A percentile compares a stretch with the other conserved stretches of the same genome.
Conservation (phyloP, 1,284 basidiomycete genomes). For the Meira nashicola region DNA sequence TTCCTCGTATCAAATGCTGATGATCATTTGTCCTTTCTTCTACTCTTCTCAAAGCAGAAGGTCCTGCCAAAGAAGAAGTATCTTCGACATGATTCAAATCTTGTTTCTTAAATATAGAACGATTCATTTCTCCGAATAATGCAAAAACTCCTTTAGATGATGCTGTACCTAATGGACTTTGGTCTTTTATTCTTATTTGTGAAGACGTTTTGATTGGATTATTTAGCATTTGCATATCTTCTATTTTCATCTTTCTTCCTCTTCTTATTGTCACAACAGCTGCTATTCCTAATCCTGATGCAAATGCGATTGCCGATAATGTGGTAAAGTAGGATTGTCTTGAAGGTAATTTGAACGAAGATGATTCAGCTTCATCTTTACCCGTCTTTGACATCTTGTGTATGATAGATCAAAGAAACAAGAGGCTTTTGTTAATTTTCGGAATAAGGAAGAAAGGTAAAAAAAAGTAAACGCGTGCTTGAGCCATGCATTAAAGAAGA, state of each 20-base stretch:
- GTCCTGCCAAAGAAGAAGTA: not conserved
- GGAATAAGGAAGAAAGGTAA: not conserved
- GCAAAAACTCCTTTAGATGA: not conserved
- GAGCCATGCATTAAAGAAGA: not conserved
- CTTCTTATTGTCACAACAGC: not conserved
- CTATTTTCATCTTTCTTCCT: conserved; percentile 3
- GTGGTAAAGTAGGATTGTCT: not conserved
- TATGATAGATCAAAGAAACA: not conserved
- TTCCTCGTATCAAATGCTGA: not conserved
- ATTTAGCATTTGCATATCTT: not conserved
- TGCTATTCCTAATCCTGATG: conserved; percentile 3
- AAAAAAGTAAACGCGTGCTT: not conserved
- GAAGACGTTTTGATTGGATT: not conserved
- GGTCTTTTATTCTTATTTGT: not conserved
- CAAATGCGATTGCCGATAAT: conserved; percentile 1
- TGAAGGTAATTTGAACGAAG: not conserved
- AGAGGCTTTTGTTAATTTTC: not conserved
- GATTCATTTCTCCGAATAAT: conserved; percentile 6
- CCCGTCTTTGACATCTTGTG: not conserved
- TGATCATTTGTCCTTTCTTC: too few species aligned
- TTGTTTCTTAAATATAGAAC: not conserved
- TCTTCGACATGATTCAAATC: not conserved
- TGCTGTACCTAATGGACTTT: not conserved
- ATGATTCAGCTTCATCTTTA: not conserved
- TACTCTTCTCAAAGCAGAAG: not conserved